A percentile compares a stretch with the other conserved stretches of the same genome.
phyloP scores from a whole-genome alignment of 148 eudicot genomes.

The Rhododendron griersonianum region DNA sequence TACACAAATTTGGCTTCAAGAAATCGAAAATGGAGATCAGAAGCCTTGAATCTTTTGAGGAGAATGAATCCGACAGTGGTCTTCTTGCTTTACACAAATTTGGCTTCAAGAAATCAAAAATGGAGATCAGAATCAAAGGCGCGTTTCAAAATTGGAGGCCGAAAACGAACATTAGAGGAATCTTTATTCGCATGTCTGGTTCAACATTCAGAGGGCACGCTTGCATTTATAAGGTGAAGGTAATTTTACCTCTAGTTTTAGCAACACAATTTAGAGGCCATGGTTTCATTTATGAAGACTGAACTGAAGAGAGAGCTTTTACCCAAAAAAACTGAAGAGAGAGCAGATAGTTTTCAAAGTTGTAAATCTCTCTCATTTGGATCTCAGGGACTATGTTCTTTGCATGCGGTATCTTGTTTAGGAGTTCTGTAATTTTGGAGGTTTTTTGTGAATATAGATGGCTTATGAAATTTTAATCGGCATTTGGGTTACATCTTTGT shows the following conservation, averaged over 20 bases:
- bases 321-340: neutral
- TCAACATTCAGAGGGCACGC: neutral
- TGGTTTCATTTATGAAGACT: neutral
- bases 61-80: too few relatives aligned
- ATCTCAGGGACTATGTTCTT: neutral
- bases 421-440: conserved; percentile 6
- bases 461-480: neutral
- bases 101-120: too few relatives aligned
- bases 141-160: neutral
- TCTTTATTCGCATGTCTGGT: neutral
- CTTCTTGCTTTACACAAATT: too few relatives aligned
- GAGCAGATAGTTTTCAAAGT: neutral
- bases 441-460: conserved; percentile 8
- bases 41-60: too few relatives aligned
- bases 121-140: neutral
- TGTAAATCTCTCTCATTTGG: conserved; percentile 11
- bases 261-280: conserved; percentile 5
- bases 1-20: too few relatives aligned
- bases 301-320: too few relatives aligned
- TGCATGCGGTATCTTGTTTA: neutral
- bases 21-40: too few relatives aligned
- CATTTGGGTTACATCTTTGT: neutral
- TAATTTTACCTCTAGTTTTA: neutral
- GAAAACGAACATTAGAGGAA: neutral
- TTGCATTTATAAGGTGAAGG: neutral